Evolutionary conservation across 1,284 basidiomycete species (phyloP).

Genomic region (Puccinia brachypodii): DNA sequence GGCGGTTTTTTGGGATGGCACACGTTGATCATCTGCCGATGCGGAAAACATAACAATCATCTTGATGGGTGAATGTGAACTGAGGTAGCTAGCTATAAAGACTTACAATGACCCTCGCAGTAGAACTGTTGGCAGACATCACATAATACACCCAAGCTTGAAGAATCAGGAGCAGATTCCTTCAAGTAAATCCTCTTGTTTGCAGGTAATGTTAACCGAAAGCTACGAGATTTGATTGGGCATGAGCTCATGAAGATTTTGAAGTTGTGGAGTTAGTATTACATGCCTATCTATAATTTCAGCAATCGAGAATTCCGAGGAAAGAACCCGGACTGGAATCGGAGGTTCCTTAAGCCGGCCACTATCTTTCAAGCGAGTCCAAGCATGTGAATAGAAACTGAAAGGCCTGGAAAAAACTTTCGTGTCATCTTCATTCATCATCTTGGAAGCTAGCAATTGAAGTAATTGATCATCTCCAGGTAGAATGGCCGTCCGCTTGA

Average conservation of each 20-base stretch:
- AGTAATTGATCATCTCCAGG: not conserved
- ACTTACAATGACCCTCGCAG: conserved; percentile 33
- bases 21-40: not conserved
- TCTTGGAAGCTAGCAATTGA: not conserved
- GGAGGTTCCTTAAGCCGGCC: not conserved
- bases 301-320: conserved; percentile 4
- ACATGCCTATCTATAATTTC: conserved; percentile 22
- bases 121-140: conserved; percentile 26
- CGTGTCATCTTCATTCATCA: not conserved
- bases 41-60: not conserved
- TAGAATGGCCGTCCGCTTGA: not conserved
- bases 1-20: not conserved
- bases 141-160: not conserved
- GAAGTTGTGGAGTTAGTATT: not conserved
- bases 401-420: not conserved
- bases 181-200: conserved; percentile 1
- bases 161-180: not conserved
- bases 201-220: conserved; percentile 30
- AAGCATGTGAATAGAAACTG: not conserved
- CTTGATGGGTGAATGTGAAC: no score
- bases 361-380: conserved; percentile 4
- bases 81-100: not conserved
- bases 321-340: not conserved
- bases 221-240: not conserved
- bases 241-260: not conserved